Evolutionary conservation across 306 rosid species (phyloP), one percentile per base, ranked within the genome.

Genomic region (Lupinus albus): DNA sequence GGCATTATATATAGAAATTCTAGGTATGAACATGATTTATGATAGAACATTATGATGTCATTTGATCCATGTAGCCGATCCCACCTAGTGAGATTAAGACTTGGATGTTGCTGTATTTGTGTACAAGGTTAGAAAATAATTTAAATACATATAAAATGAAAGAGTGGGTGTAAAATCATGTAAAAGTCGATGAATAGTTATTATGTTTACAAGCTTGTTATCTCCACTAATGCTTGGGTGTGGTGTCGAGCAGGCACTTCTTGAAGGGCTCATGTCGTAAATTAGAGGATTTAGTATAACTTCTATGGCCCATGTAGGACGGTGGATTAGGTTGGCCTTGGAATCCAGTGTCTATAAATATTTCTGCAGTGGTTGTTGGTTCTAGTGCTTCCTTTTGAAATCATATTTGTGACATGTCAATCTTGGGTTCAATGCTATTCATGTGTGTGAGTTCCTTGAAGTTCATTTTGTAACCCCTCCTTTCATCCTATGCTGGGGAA

Each of bases 111-210:
- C n/a, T n/a, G n/a, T n/a, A n/a, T 50, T 61, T 48, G 60, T 33
- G 17, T 48, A 52, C 38, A 33, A 5, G 30, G 11, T n/a, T 48
- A 36, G 9, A 5, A 36, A 59, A 48, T 50, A 33, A 9, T 35
- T 58, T 71, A 60, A 48, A n/a, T 47, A 25, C 41, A 39, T 25
- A 25, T 42, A 28, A 7, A 44, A 42, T 73, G 39, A 28, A 28
- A 12, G 17, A 16, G 39, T 53, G 57, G 30, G 32, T 6, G 15
- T 69, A 45, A 69, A 69, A 56, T 44, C 15, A 15, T 48, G 64
- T 53, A 52, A 15, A 10, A 41, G 8, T 11, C 54, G 52, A 11
- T 17, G 59, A 14, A 7, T 25, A 2, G 13, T 25, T 28, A 46
- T 14, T 28, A 13, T n/a, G 11, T 15, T 13, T 25, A 6, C 28